Base-by-base conservation (phyloP, 2,329 filamentous ascomycete species). In the Calonectria pseudoreteaudii region DNA sequence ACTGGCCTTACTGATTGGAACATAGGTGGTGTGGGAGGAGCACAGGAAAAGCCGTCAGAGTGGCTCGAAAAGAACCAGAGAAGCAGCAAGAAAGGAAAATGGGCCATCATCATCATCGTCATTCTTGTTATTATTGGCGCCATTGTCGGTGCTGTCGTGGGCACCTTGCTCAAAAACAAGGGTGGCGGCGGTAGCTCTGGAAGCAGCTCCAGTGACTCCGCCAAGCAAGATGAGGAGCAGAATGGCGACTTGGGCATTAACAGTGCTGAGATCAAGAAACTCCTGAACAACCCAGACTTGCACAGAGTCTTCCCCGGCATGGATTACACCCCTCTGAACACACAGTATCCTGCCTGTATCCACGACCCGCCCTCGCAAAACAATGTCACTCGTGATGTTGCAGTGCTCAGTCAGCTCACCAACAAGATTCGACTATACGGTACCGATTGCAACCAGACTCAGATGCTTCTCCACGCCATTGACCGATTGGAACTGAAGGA, bases 401-500 rank as follows among this genome's bases (percentile, higher is more conserved):
- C 97, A 1, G 93, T 98, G 13, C 91, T 98, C 66, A 95, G 94
- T 16, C 95, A 98, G 83, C 88, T 98, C 53, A 98, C 95, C 73
- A 96, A 98, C 82, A 93, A 92, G 4, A 91, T 98, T 62, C 93
- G 96, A 10, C 88, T 98, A 1, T 98, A 98, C 83, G 96, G 96
- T 65, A 98, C 95, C 16, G 96, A 98, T 86, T 98, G 96, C 89
- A 98, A 98, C 85, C 96, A 98, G 85, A 98, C 96, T 0, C 91
- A 98, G 84, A 97, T 98, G 94, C 91, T 97, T 0, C 87, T 98
- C 11, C 93, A 97, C 80, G 93, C 96, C 26, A 93, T 98, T 79
- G 88, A 94, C 71, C 90, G 90, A 66, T 89, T 98, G 16, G 88
- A 93, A 67, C 86, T 98, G 79, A 89, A 94, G 71, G 87, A 87